Evolutionary conservation across 73 alveolate genomes (phyloP), one percentile per base, ranked within the genome.

Genomic region (Paramecium caudatum): DNA sequence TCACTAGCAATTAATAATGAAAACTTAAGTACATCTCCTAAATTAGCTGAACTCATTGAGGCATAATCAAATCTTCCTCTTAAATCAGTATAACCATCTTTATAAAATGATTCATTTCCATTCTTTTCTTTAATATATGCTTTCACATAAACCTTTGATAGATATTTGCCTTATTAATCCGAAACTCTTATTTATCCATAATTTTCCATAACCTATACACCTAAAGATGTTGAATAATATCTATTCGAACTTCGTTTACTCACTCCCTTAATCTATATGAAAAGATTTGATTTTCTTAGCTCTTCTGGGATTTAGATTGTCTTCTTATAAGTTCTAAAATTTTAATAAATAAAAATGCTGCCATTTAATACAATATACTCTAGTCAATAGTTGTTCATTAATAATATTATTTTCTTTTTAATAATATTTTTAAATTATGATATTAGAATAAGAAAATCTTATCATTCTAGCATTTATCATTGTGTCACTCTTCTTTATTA

Each of bases 61-160:
- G 96, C 97, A 82, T 96, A 96, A 91, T 97, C 98, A 61, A 97
- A 97, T 88, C 95, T 95, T 25, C 99, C 99, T 74, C 98, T 95
- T 47, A 97, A 61, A 91, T 97, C 99, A 19, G 99, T 97, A 91
- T 94, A 97, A 17, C 99, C 99, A 82, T 97, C 99, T 82, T 95
- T 96, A 85, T 91, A 96, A 95, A 95, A 97, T 3, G 92, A 93
- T 46, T 74, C 80, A 17, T 91, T 90, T 39, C 93, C 91, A 46
- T 46, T 69, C 47, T 92, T 93, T 68, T 90, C 90, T 91, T 93
- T 94, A 21, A 94, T 88, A 82, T 92, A 96, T 34, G 96, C 95
- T 81, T 97, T 97, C 23, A 95, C 98, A 90, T 97, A 97, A 74
- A 91, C 94, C 82, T 93, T 91, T 13, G 99, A 95, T 45, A 97